Base-by-base conservation (phyloP, 202 grass and related monocot genomes). In the Carex arenaria region DNA sequence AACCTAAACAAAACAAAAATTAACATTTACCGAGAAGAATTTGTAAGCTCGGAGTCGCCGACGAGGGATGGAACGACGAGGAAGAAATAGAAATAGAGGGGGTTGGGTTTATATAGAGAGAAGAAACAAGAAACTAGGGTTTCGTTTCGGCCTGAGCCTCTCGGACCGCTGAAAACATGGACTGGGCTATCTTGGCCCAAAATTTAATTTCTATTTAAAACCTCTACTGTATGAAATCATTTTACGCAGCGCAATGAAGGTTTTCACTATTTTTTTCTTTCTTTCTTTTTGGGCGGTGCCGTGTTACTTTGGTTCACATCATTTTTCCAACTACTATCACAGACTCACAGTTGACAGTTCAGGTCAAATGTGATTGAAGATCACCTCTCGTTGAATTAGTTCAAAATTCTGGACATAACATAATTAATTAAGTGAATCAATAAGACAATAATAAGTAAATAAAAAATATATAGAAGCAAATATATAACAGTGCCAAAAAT, bases 71-170 rank as follows among this genome's bases (percentile, higher is more conserved):
- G 2, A 76, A 22, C 2, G 4, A 3, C 2, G 20, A 26, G 26
- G 26, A 26, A 0, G 26, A 26, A 26, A 26, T 26, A 26, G 26
- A 23, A n/a, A 22, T 10, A 23, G 60, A 10, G 8, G n/a, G n/a
- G 8, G 11, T 26, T 26, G 20, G 14, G 1, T 22, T 74, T 49
- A 59, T 59, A 59, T 59, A 59, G 7, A 19, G 5, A 59, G 63
- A 68, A 19, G 22, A 67, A n/a, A n/a, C n/a, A 36, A 67, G n/a
- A 67, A 82, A 67, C 14, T 81, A 82, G 63, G 80, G 80, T 82
- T 82, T 77, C 0, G 11, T 64, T 28, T 18, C 36, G 1, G 10
- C 17, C 13, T 61, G 18, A 26, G 26, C 10, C 62, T 31, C 9
- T 3, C 55, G 59, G 19, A 65, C 26, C 28, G 28, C 31, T 68